A percentile compares a stretch with the other conserved stretches of the same genome.
Evolutionary conservation across 176 grass and related monocot genomes (phyloP).

Genomic region (Musa acuminata): DNA sequence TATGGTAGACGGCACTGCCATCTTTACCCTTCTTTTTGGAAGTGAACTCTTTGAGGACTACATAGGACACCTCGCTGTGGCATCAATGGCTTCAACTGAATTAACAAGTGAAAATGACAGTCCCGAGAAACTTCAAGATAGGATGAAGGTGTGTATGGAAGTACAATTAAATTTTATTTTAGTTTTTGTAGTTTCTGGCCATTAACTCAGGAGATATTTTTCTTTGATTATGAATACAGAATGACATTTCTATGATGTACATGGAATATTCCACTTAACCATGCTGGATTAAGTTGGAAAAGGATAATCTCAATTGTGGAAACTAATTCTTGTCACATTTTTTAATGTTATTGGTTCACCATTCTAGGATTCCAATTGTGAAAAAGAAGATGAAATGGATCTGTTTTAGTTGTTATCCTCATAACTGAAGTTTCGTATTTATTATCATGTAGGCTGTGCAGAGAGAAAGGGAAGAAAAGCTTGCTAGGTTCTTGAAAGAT

Average conservation of each 20-base stretch:
- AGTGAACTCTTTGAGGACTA: constrained; percentile 95
- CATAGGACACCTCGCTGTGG: constrained; percentile 80
- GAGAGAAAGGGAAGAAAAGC: constrained; percentile 86
- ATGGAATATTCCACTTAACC: not conserved
- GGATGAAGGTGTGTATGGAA: constrained; percentile 54
- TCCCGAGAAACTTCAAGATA: constrained; percentile 87
- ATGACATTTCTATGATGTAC: no score
- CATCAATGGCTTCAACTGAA: constrained; percentile 84
- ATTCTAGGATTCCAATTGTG: no score
- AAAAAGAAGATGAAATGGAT: not conserved
- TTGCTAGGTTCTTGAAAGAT: constrained; percentile 75
- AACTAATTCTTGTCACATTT: not conserved
- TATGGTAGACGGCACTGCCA: constrained; percentile 72
- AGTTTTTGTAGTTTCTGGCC: not conserved
- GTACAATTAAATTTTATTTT: not conserved
- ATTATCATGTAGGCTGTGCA: constrained; percentile 54
- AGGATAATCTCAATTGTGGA: not conserved
- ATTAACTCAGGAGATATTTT: not conserved
- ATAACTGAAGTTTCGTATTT: constrained; percentile 7
- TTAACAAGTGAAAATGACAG: constrained; percentile 54
- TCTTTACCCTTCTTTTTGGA: constrained; percentile 90
- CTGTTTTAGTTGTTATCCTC: not conserved
- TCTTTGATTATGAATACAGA: not conserved
- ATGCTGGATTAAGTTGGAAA: not conserved
- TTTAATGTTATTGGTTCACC: not conserved